Evolutionary conservation across 2,329 filamentous ascomycete genomes (phyloP), one percentile per base, ranked within the genome.

Genomic region (Fusarium penzigii): DNA sequence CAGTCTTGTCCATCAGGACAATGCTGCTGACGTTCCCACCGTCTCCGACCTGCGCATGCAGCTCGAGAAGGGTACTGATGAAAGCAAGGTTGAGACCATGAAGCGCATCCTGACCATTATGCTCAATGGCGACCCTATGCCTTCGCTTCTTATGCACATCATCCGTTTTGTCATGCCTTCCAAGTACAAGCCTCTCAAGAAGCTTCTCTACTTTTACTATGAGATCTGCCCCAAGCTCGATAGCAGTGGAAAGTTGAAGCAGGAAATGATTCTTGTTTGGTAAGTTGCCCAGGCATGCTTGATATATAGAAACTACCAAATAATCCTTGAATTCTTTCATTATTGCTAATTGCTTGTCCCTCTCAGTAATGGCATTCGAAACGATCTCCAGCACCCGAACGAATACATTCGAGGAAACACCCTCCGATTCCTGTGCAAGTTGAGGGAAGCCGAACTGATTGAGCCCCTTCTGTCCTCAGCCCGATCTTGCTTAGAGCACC

Each of bases 81-180:
- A 96, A 75, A 86, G 84, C 68, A 97, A 97, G 80, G 81, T 93
- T 72, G 92, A 96, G 63, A 96, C 92, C 54, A 95, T 95, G 91
- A 95, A 94, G 85, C 89, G 86, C 78, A 92, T 99, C 72, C 78
- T 97, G 70, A 96, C 90, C 58, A 86, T 97, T 70, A 97, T 99
- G 94, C 85, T 99, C 68, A 97, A 97, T 72, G 94, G 94, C 64
- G 93, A 99, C 70, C 87, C 94, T 39, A 94, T 99, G 88, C 89
- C 92, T 25, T 87, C 92, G 64, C 82, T 99, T 17, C 86, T 99
- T 65, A 99, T 99, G 94, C 94, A 97, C 78, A 99, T 99, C 69
- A 99, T 99, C 73, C 91, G 94, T 72, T 99, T 99, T 72, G 92
- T 99, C 66, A 99, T 99, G 94, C 94, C 94, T 13, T 96, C 92